Evolutionary conservation across 2,329 filamentous ascomycete species (phyloP), one percentile per base, ranked within the genome.

Genomic region (Colletotrichum tamarilloi): DNA sequence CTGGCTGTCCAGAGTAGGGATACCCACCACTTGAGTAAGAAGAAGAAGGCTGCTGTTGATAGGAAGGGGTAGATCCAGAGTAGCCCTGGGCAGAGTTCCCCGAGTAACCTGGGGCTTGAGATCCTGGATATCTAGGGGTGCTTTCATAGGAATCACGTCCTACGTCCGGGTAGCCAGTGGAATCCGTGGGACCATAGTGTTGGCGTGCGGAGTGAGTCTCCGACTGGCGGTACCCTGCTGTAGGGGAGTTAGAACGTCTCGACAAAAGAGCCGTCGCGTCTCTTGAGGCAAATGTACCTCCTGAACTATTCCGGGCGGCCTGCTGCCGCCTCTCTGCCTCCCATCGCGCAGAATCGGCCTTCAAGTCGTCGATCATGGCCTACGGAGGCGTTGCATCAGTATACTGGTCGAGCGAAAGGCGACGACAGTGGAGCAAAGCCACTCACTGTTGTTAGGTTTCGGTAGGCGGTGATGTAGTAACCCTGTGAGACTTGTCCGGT

Each of bases 391-490:
- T 72, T 8, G 30, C 11, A 42, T 74, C 63, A 74, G 62, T 28
- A 53, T 19, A 24, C 11, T 14, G 14, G 30, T 22, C 11, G 42
- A 35, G 16, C 22, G 30, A 53, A 52, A 8, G 19, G 19, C 19
- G 52, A 28, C 28, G 38, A 30, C 24, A 52, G n/a, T 38, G 38
- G 28, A 8, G 19, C 38, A 24, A 35, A 49, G 32, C 7, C 58
- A 85, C 92, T 85, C 88, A 95, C 93, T 79, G 92, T 92, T 77
- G 93, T 95, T 79, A 95, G 84, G 80, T 94, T 94, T 75, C 93
- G 90, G 83, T 95, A 95, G 75, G 92, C 93, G 62, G 91, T 94
- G 81, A 95, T 94, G 82, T 91, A 94, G 84, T 93, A 95, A 77
- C 93, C 93, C 79, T 90, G 88, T 75, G 91, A 91, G 76, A 89